Percentiles rank a stretch among this genome's conserved stretches.
phyloP scores from a whole-genome alignment of 164 flowering plant genomes.

The Chloranthus sessilifolius region DNA sequence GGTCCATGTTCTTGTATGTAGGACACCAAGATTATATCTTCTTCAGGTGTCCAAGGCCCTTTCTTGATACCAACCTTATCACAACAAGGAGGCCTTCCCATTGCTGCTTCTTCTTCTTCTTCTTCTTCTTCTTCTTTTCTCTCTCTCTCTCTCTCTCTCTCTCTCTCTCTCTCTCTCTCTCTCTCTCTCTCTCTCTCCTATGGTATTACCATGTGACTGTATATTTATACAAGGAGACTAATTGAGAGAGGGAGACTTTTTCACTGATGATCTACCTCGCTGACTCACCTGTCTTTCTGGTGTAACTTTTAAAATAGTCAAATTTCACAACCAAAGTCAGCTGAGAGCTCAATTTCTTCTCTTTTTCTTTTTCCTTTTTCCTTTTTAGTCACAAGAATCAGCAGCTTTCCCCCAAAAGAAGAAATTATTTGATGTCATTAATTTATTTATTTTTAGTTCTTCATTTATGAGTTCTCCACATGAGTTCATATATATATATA shows the following conservation, averaged over 20 bases:
- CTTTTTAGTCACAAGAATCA: slow-evolving; percentile 31
- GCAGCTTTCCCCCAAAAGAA: slow-evolving; percentile 16
- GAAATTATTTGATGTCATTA: no score
- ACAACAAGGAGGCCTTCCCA: slow-evolving; percentile 83
- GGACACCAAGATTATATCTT: slow-evolving; percentile 43
- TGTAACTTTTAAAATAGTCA: slow-evolving; percentile 6
- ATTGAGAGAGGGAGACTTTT: slow-evolving; percentile 4
- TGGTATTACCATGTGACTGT: slow-evolving; percentile 25
- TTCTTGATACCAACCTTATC: slow-evolving; percentile 86
- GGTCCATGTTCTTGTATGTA: slow-evolving; percentile 73
- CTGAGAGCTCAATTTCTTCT: slow-evolving; percentile 13
- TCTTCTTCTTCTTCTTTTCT: slow-evolving; percentile 1
- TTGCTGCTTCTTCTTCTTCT: slow-evolving; percentile 17
- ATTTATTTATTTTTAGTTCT: no score
- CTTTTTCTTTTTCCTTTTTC: slow-evolving; percentile 10
- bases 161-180: not conserved
- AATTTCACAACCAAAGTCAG: slow-evolving; percentile 20
- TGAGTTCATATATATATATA: no score
- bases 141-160: not conserved
- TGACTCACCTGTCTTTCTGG: slow-evolving; percentile 26
- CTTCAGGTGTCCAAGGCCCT: slow-evolving; percentile 99
- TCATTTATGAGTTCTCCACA: no score
- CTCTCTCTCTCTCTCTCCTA: not conserved
- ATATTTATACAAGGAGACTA: slow-evolving; percentile 29
- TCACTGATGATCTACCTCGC: slow-evolving; percentile 23